Percentiles rank a stretch among this genome's conserved stretches.
Evolutionary conservation across 345 rosid genomes (phyloP).

Genomic region (Heritiera fomes): DNA sequence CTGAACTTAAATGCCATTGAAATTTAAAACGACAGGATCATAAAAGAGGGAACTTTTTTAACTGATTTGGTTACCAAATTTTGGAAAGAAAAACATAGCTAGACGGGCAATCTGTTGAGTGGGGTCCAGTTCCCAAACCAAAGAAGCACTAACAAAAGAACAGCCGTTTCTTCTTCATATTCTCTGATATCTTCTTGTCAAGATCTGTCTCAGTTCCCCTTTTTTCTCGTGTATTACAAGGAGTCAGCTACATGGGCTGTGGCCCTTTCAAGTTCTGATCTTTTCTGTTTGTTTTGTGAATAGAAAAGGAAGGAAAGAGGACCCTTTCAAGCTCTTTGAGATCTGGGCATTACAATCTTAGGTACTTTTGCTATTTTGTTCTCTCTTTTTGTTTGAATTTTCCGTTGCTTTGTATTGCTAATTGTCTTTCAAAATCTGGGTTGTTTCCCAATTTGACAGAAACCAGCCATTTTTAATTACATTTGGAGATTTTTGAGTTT

Average conservation of each 20-base stretch:
- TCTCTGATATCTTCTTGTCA: not conserved
- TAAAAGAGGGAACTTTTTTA: not conserved
- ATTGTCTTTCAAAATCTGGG: conserved; percentile 4
- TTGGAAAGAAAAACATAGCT: not conserved
- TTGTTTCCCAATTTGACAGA: not conserved
- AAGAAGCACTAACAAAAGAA: not conserved
- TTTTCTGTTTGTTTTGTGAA: not conserved
- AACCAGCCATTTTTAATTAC: not conserved
- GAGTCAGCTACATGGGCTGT: not conserved
- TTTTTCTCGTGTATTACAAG: not conserved
- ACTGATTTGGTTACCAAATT: not conserved
- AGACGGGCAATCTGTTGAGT: not conserved
- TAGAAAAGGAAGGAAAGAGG: conserved; percentile 9
- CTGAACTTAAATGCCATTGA: conserved; percentile 4
- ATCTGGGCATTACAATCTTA: conserved; percentile 16
- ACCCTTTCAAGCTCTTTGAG: conserved; percentile 2
- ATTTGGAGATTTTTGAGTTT: not conserved
- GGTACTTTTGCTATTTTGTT: not conserved
- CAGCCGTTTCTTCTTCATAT: conserved; percentile 14
- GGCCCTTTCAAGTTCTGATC: not conserved
- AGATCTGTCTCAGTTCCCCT: conserved; percentile 2
- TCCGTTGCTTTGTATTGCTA: conserved; percentile 6
- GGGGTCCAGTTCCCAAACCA: not conserved
- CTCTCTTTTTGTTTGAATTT: not conserved
- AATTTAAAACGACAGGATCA: not conserved